Evolutionary conservation across 2,329 filamentous ascomycete genomes (phyloP).

Genomic region (Aspergillus sp.): DNA sequence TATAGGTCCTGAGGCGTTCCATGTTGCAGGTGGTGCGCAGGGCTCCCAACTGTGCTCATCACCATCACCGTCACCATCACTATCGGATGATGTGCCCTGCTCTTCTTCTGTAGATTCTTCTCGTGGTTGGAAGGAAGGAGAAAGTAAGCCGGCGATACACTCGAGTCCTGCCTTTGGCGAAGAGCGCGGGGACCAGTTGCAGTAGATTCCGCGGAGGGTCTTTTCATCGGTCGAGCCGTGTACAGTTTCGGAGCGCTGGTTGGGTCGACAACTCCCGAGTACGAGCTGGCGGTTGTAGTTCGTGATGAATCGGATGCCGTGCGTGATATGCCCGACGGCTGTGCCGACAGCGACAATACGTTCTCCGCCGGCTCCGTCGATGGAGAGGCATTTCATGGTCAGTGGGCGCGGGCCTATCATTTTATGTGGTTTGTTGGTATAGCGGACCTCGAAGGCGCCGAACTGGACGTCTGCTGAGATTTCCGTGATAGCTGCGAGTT

Average conservation of each 20-base stretch:
- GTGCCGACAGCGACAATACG: neutral
- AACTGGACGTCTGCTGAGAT: neutral
- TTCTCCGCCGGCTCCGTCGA: neutral
- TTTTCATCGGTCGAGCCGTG: neutral
- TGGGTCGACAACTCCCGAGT: neutral
- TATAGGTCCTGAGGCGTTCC: neutral
- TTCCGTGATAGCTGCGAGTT: neutral
- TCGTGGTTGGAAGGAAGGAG: rapidly evolving
- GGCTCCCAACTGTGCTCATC: neutral
- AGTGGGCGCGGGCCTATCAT: neutral
- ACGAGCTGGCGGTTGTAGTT: neutral
- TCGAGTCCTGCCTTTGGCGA: neutral
- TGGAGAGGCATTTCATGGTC: neutral
- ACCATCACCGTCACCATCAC: too few species aligned
- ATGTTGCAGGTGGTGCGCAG: neutral
- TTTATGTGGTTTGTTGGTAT: neutral
- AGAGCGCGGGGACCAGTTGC: neutral
- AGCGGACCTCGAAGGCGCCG: neutral
- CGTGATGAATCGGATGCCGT: neutral
- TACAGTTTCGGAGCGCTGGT: neutral
- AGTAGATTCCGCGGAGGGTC: neutral
- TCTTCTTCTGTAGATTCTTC: neutral
- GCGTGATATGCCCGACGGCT: neutral
- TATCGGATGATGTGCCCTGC: neutral
- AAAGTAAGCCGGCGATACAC: neutral